Conservation (phyloP, 352 stramenopile genomes). For the Globisporangium abappressorium region DNA sequence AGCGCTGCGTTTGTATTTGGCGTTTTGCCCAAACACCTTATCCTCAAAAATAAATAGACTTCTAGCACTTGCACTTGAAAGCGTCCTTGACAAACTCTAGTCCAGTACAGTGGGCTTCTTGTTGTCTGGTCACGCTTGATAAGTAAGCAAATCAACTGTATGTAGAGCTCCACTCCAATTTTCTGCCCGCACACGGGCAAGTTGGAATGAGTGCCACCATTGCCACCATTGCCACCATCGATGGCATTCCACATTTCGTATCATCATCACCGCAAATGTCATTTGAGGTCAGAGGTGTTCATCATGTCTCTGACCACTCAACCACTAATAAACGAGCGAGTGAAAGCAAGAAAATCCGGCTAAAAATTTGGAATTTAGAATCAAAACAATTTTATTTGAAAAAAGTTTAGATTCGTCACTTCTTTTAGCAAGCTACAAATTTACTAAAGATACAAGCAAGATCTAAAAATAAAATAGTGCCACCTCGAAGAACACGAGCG, state of each 20-base stretch:
- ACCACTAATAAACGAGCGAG: neutral
- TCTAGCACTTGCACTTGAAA: neutral
- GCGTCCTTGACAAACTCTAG: neutral
- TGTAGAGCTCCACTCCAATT: neutral
- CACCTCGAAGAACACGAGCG: neutral
- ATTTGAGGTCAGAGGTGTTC: neutral
- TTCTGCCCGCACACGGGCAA: neutral
- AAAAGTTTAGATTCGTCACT: neutral
- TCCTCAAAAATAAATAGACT: neutral
- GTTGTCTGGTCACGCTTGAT: neutral
- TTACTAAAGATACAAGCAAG: neutral
- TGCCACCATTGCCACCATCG: neutral
- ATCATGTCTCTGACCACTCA: conserved; percentile 1
- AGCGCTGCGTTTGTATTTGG: neutral
- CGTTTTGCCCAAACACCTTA: no score
- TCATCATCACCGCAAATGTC: neutral
- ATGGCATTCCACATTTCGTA: neutral
- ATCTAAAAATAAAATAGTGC: neutral
- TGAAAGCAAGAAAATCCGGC: neutral
- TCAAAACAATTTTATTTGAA: neutral
- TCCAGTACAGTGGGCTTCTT: neutral
- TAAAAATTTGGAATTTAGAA: neutral
- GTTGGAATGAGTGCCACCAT: neutral
- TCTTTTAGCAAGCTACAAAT: neutral
- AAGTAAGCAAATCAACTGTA: neutral